Conservation (phyloP, 306 rosid genomes). For the Purshia tridentata region DNA sequence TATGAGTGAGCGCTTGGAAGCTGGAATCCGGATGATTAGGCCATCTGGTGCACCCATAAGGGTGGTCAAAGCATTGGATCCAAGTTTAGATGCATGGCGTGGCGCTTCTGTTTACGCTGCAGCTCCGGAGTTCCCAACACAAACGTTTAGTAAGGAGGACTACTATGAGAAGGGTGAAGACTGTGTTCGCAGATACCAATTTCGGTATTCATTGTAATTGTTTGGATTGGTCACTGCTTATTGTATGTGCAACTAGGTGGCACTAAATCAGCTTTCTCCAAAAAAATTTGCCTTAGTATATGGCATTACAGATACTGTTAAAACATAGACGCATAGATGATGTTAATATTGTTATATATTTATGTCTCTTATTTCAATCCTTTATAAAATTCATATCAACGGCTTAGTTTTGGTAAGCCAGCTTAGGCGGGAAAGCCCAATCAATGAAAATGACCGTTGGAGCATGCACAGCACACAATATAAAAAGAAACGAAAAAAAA, state of each 20-base stretch:
- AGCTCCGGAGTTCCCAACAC: slow-evolving; percentile 56
- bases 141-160: slow-evolving; percentile 75
- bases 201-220: slow-evolving; percentile 52
- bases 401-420: slow-evolving; percentile 26
- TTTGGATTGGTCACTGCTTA: too few relatives aligned
- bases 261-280: background rate
- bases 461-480: background rate
- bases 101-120: slow-evolving; percentile 88
- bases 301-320: background rate
- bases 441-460: slow-evolving; percentile 40
- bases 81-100: slow-evolving; percentile 92
- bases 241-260: background rate
- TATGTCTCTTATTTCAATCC: too few relatives aligned
- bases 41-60: slow-evolving; percentile 75
- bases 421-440: slow-evolving; percentile 13
- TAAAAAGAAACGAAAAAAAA: background rate
- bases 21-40: slow-evolving; percentile 81
- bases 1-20: slow-evolving; percentile 70
- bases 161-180: slow-evolving; percentile 91
- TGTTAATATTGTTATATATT: background rate
- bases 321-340: background rate
- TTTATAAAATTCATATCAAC: slow-evolving; percentile 16
- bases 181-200: slow-evolving; percentile 70
- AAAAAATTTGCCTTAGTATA: too few relatives aligned
- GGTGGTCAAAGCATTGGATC: slow-evolving; percentile 77